Percentiles rank a stretch among this genome's conserved stretches.
phyloP scores from a whole-genome alignment of 257 asterid genomes.

The Parsonsia alboflavescens region DNA sequence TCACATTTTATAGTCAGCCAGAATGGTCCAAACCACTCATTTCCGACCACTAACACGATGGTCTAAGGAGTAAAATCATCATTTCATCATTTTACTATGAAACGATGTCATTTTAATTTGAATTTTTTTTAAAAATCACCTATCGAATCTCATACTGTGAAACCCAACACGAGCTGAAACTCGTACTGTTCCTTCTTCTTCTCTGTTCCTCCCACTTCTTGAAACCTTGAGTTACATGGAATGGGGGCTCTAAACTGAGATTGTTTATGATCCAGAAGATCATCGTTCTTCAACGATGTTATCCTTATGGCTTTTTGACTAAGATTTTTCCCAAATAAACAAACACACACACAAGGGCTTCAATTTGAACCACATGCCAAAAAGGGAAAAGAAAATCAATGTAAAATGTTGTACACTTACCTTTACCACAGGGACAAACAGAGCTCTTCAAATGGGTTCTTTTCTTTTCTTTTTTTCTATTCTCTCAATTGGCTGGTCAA shows the following conservation, averaged over 20 bases:
- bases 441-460: background rate
- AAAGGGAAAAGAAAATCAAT: background rate
- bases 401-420: background rate
- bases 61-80: no score
- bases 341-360: background rate
- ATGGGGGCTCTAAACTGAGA: background rate
- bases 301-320: background rate
- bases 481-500: no score
- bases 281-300: background rate
- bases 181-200: background rate
- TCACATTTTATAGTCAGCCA: no score
- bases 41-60: no score
- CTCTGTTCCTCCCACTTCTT: background rate
- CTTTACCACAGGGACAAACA: slow-evolving; percentile 1
- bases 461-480: background rate
- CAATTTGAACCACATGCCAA: background rate
- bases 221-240: background rate
- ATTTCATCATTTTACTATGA: no score
- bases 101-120: no score
- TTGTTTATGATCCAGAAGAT: background rate
- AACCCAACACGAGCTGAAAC: background rate
- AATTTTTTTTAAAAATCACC: no score
- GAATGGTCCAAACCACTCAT: no score
- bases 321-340: background rate
- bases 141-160: no score